Evolutionary conservation across 2,329 filamentous ascomycete species (phyloP).

Genomic region (Penicillium hesseltinei): DNA sequence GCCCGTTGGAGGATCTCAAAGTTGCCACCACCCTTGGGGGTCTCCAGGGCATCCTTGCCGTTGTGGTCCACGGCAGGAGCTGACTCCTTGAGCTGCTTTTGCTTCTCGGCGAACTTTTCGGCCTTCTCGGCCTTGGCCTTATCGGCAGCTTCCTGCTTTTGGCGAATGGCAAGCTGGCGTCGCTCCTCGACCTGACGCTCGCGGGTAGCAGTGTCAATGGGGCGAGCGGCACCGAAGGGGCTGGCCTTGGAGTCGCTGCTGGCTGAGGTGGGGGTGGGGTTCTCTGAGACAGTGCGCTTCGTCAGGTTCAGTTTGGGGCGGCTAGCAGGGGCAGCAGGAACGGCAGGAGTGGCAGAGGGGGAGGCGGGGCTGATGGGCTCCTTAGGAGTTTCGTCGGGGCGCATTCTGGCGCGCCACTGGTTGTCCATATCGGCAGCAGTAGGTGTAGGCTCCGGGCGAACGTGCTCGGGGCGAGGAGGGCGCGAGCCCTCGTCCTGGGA

Average conservation of each 20-base stretch:
- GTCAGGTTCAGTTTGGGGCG: slow-evolving; percentile 83
- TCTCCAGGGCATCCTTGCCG: slow-evolving; percentile 41
- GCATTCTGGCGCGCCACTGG: slow-evolving; percentile 91
- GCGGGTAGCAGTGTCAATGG: slow-evolving; percentile 86
- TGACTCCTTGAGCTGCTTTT: slow-evolving; percentile 44
- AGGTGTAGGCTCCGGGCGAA: slow-evolving; percentile 64
- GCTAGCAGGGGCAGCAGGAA: slow-evolving; percentile 56
- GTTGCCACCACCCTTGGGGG: slow-evolving; percentile 47
- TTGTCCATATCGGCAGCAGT: slow-evolving; percentile 91
- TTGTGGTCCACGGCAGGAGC: slow-evolving; percentile 37
- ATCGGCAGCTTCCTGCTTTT: slow-evolving; percentile 85
- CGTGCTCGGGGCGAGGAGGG: slow-evolving; percentile 70
- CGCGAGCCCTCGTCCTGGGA: slow-evolving; percentile 70
- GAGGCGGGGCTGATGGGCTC: slow-evolving; percentile 74
- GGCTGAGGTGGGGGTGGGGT: slow-evolving; percentile 49
- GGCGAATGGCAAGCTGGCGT: slow-evolving; percentile 67
- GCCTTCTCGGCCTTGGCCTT: slow-evolving; percentile 72
- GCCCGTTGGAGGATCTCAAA: slow-evolving; percentile 57
- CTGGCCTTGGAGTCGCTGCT: slow-evolving; percentile 74
- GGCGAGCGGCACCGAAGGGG: slow-evolving; percentile 88
- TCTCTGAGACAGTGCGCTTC: slow-evolving; percentile 87
- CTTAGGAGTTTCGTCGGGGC: slow-evolving; percentile 71
- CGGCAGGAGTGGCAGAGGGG: slow-evolving; percentile 66
- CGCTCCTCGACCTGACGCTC: slow-evolving; percentile 92
- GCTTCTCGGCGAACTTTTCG: slow-evolving; percentile 63